Conservation (phyloP, 352 stramenopile genomes). For the Phytopythium chamaehyphon region DNA sequence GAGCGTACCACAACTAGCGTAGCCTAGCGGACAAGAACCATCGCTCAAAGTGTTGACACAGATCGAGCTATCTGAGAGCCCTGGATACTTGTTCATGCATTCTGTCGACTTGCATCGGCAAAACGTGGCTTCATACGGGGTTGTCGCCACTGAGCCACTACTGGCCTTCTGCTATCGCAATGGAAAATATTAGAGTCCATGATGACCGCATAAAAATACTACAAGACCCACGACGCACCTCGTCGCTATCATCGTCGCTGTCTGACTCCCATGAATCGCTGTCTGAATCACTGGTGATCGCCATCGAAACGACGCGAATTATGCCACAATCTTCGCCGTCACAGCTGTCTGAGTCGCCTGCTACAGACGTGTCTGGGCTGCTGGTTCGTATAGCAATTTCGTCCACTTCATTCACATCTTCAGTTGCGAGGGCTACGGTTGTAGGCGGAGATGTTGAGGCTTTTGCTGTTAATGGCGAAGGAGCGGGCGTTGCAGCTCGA, state of each 20-base stretch:
- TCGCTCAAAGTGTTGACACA: slow-evolving; percentile 42
- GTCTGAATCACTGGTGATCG: background rate
- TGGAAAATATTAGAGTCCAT: too few relatives aligned
- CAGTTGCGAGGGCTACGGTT: background rate
- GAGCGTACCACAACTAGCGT: slow-evolving; percentile 45
- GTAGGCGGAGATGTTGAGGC: background rate
- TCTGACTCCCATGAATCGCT: slow-evolving; percentile 1
- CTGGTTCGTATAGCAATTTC: background rate
- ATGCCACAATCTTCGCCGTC: slow-evolving; percentile 1
- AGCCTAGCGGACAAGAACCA: slow-evolving; percentile 52
- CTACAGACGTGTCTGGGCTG: background rate
- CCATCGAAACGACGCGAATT: slow-evolving; percentile 2
- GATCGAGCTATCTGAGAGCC: slow-evolving; percentile 27
- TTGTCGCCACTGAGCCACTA: background rate
- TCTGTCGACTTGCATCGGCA: slow-evolving; percentile 63
- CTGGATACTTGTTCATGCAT: slow-evolving; percentile 68
- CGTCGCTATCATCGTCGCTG: background rate
- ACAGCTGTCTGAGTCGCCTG: background rate
- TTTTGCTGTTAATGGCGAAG: background rate
- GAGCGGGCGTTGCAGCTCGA: background rate
- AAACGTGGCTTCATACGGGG: slow-evolving; percentile 55
- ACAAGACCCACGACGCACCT: background rate
- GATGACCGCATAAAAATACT: background rate
- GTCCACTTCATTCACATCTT: slow-evolving; percentile 1
- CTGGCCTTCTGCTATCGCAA: background rate